Percentiles rank a stretch among this genome's conserved stretches.
phyloP scores from a whole-genome alignment of 2,329 filamentous ascomycete genomes.

The Claviceps quebecensis region DNA sequence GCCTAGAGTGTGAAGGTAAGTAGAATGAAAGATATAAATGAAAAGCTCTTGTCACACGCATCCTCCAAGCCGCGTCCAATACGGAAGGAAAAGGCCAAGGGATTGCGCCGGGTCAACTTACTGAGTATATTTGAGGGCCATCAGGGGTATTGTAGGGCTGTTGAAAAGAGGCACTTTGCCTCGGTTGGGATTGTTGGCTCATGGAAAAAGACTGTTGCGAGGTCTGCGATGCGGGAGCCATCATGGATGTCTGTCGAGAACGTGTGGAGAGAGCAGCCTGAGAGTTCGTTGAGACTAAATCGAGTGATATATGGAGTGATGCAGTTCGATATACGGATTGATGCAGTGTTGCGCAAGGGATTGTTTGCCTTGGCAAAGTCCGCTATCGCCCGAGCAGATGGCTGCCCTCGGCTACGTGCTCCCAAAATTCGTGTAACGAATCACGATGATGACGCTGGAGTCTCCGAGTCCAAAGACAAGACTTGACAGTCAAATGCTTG shows the following conservation, averaged over 20 bases:
- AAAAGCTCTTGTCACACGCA: neutral
- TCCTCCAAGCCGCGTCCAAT: no score
- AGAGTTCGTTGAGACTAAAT: neutral
- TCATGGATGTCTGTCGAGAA: conserved; percentile 5
- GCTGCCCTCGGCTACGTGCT: neutral
- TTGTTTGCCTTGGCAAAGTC: neutral
- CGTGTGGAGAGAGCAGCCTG: neutral
- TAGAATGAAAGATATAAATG: neutral
- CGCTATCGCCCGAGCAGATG: neutral
- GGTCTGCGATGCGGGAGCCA: conserved; percentile 33
- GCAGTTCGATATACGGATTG: neutral
- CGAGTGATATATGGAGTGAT: no score
- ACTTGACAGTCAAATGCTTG: neutral
- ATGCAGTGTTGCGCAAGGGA: neutral
- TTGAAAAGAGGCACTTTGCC: conserved; percentile 23
- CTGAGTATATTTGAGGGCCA: conserved; percentile 48
- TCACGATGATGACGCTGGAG: no score
- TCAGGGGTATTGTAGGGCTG: conserved; percentile 23
- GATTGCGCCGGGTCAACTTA: conserved; percentile 18
- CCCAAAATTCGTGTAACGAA: no score
- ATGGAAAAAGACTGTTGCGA: conserved; percentile 44
- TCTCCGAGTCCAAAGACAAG: neutral
- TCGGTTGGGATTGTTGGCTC: conserved; percentile 38
- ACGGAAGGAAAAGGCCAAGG: neutral
- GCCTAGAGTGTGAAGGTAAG: conserved; percentile 32